Evolutionary conservation across 2,329 filamentous ascomycete species (phyloP), one percentile per base, ranked within the genome.

Genomic region (Graphilbum fragrans): DNA sequence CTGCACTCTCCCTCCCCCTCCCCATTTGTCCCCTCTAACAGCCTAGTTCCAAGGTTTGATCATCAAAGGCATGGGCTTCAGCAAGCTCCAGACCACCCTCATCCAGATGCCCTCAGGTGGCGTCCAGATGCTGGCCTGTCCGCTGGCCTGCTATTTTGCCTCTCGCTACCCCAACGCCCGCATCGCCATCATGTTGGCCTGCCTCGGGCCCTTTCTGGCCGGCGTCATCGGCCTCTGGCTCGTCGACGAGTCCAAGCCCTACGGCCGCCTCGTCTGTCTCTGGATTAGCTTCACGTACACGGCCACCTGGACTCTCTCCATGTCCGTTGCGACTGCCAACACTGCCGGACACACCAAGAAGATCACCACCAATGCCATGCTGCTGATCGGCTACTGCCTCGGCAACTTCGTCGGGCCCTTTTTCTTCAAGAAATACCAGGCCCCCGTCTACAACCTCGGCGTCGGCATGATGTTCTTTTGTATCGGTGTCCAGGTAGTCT

Each of bases 401-500:
- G 75, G 74, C 5, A 78, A 79, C 49, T 75, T 79, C 35, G 67
- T 65, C 5, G 70, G 74, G 0, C 76, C 77, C 0, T 78, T 79
- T 55, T 79, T 80, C 58, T 80, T 77, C 54, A 67, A 68, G 37
- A 56, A 65, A 0, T 51, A 62, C 12, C 72, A 80, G 47, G 60
- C 63, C 1, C 63, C 61, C 4, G 53, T 52, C 2, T 65, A 65
- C 21, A 52, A 48, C 2, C 37, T 42, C 18, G 64, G 63, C 8
- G 63, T 65, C 23, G 58, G 57, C 11, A 38, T 38, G 37, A 38
- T 38, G 37, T 38, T 38, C 19, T 38, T 38, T 25, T 38, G 37
- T 25, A 27, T 38, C 25, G 37, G 23, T 20, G 38, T 39, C 12
- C 38, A 39, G 19, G 38, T 34, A 7, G 4, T 34, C 11, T 21